Percentiles rank a stretch among this genome's conserved stretches.
Conservation (phyloP, 164 flowering plant genomes). For the Stephania japonica region DNA sequence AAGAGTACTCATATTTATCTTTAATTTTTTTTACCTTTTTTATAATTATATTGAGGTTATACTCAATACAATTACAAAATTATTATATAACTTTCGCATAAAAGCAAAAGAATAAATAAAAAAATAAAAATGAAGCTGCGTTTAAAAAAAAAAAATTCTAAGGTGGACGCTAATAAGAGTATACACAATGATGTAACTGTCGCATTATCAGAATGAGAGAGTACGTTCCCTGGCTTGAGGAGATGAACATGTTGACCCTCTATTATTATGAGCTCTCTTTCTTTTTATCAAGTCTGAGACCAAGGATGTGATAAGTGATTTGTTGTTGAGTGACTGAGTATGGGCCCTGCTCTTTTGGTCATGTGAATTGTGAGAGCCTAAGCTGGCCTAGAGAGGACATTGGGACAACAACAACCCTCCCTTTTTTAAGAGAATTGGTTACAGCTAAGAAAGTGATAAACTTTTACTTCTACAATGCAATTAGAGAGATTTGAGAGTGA, state of each 20-base stretch:
- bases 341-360: background rate
- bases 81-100: too few relatives aligned
- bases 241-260: background rate
- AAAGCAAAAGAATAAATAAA: too few relatives aligned
- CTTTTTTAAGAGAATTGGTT: background rate
- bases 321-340: background rate
- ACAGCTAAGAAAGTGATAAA: background rate
- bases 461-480: background rate
- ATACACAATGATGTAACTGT: too few relatives aligned
- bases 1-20: too few relatives aligned
- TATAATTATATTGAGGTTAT: too few relatives aligned
- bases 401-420: background rate
- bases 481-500: background rate
- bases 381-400: background rate
- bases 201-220: too few relatives aligned
- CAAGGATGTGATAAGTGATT: background rate
- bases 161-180: too few relatives aligned
- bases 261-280: background rate
- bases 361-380: background rate
- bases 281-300: background rate
- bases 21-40: too few relatives aligned
- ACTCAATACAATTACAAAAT: too few relatives aligned
- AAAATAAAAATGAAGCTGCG: too few relatives aligned
- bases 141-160: too few relatives aligned
- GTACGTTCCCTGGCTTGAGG: background rate